These are phyloP conservation scores for Kuraishia ogatae DNA, from an alignment of 805 yeast genomes.

Conservation along the genomic window DNA sequence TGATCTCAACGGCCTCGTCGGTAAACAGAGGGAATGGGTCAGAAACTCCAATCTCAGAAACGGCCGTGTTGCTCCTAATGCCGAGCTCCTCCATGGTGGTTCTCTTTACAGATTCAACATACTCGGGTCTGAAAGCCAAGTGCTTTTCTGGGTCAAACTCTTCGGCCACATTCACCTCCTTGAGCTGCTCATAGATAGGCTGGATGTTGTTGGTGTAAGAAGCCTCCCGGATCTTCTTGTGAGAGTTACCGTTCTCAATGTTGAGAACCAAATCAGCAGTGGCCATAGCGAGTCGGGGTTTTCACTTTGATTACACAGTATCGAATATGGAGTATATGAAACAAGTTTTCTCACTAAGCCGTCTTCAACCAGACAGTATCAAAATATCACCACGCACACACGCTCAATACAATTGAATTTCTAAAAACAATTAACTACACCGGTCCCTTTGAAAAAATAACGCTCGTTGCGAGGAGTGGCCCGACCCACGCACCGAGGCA, in stretches of 20 bases:
- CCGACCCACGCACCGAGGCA: neutral
- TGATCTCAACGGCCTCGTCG: slow-evolving; percentile 47
- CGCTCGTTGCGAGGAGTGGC: no score
- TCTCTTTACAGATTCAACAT: slow-evolving; percentile 25
- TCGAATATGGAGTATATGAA: no score
- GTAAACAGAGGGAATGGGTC: slow-evolving; percentile 57
- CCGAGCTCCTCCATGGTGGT: slow-evolving; percentile 44
- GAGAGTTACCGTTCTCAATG: slow-evolving; percentile 27
- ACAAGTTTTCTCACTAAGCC: no score
- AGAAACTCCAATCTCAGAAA: slow-evolving; percentile 46
- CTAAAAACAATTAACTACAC: no score
- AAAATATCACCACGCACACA: no score
- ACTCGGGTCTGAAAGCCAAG: slow-evolving; percentile 26
- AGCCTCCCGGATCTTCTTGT: slow-evolving; percentile 23
- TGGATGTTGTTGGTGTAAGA: slow-evolving; percentile 24
- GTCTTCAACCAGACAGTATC: no score
- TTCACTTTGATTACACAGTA: no score
- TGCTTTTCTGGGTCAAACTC: slow-evolving; percentile 31
- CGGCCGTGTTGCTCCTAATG: slow-evolving; percentile 32
- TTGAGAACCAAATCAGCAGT: slow-evolving; percentile 22
- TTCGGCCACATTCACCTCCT: slow-evolving; percentile 16
- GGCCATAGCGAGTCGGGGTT: slow-evolving; percentile 15
- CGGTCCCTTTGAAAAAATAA: no score
- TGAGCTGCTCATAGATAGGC: slow-evolving; percentile 18
- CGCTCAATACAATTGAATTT: no score